Percentiles rank a stretch among this genome's conserved stretches.
Conservation (phyloP, 1,284 basidiomycete species). For the Ustilago tritici region DNA sequence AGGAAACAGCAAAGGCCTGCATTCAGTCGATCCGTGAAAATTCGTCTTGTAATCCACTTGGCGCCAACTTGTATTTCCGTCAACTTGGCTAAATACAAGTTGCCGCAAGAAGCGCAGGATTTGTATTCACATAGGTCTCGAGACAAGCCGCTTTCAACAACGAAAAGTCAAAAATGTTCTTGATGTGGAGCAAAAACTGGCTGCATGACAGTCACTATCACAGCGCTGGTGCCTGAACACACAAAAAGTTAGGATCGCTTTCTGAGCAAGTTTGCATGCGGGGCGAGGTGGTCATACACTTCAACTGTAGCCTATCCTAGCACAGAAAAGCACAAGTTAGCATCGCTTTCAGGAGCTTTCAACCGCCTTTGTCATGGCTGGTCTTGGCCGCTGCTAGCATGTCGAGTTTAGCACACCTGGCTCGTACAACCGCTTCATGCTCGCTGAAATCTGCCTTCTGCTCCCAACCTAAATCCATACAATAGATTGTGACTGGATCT, state of each 20-base stretch:
- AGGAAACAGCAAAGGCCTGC: background rate
- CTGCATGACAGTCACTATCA: constrained; percentile 4
- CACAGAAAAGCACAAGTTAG: background rate
- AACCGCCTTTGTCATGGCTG: constrained; percentile 8
- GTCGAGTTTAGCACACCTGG: background rate
- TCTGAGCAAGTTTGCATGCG: background rate
- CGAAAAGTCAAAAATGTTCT: background rate
- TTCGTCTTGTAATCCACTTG: background rate
- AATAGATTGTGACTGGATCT: background rate
- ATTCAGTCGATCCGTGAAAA: constrained; percentile 11
- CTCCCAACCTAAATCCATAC: too few relatives aligned
- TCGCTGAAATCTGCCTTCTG: background rate
- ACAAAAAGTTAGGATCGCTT: constrained; percentile 2
- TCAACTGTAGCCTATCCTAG: background rate
- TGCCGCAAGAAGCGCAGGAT: background rate
- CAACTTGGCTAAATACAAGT: background rate
- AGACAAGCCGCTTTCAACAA: constrained; percentile 3
- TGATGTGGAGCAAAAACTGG: constrained; percentile 3
- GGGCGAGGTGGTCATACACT: background rate
- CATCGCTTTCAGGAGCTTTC: constrained; percentile 7
- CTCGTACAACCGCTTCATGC: background rate
- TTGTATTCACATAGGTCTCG: background rate
- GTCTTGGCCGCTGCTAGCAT: constrained; percentile 4
- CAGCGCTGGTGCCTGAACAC: background rate
- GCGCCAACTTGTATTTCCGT: background rate